phyloP scores from a whole-genome alignment of 2,329 filamentous ascomycete genomes.

The Claviceps sp. region DNA sequence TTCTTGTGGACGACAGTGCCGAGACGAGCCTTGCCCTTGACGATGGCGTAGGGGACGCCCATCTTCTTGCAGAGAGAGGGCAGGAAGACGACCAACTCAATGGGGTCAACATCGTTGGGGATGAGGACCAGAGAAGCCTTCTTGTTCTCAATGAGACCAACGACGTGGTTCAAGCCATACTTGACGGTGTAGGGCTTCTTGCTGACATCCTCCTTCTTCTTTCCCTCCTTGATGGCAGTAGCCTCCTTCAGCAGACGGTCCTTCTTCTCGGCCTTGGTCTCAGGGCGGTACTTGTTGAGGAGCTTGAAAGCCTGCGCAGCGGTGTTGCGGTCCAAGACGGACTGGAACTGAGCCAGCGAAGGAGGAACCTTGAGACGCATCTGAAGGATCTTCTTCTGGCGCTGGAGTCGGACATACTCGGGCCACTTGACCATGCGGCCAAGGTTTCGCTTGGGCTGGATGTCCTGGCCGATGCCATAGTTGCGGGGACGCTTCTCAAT shows the following conservation, averaged over 20 bases:
- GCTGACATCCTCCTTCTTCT: constrained; percentile 99
- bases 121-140: constrained; percentile 97
- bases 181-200: constrained; percentile 99
- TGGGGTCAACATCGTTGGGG: constrained; percentile 98
- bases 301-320: constrained; percentile 97
- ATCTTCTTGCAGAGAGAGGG: constrained; percentile 99
- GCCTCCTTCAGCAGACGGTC: constrained; percentile 97
- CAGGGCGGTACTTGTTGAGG: constrained; percentile 99
- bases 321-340: constrained; percentile 91
- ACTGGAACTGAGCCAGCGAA: constrained; percentile 93
- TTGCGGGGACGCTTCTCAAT: constrained; percentile 96
- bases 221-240: constrained; percentile 92
- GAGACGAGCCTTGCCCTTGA: constrained; percentile 99
- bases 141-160: constrained; percentile 97
- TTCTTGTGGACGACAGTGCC: constrained; percentile 99
- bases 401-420: constrained; percentile 96
- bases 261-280: constrained; percentile 99
- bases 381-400: constrained; percentile 89
- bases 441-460: constrained; percentile 91
- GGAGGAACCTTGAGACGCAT: constrained; percentile 97
- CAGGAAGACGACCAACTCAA: constrained; percentile 98
- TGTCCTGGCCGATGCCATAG: constrained; percentile 98
- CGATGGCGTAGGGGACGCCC: constrained; percentile 97
- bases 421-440: constrained; percentile 99
- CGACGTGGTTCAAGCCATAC: constrained; percentile 99